phyloP scores from a whole-genome alignment of 2,329 filamentous ascomycete species.

The Fusarium sororula region DNA sequence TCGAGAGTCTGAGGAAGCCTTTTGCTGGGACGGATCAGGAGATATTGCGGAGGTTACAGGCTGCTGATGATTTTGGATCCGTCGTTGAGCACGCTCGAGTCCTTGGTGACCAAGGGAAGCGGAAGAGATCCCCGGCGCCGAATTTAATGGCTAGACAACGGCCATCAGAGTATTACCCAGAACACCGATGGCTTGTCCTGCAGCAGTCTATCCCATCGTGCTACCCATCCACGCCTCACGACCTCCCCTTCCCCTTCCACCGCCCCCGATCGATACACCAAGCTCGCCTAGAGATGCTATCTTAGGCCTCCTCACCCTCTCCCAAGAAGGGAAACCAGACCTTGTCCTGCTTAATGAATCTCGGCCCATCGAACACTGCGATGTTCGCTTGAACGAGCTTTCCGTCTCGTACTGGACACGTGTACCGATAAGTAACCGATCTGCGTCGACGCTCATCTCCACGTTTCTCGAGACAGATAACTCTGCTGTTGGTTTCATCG shows the following conservation, averaged over 20 bases:
- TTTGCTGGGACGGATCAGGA: neutral
- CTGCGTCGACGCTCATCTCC: neutral
- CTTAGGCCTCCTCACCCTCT: neutral
- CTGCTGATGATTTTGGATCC: neutral
- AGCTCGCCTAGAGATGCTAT: neutral
- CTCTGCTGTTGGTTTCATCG: neutral
- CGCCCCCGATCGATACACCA: neutral
- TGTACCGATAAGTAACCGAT: neutral
- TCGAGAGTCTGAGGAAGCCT: neutral
- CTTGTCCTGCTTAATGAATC: neutral
- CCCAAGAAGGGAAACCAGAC: rapidly evolving
- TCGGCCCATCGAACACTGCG: neutral
- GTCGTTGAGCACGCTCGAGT: too few relatives aligned
- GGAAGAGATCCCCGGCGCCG: neutral
- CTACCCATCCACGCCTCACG: neutral
- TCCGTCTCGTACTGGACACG: neutral
- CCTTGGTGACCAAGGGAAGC: neutral
- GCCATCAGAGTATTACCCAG: neutral
- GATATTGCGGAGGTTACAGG: neutral
- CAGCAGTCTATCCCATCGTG: neutral
- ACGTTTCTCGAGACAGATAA: neutral
- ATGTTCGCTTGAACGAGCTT: neutral
- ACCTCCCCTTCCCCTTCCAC: too few relatives aligned
- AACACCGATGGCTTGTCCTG: neutral
- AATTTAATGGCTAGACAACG: neutral